Conservation (phyloP, 1,139 yeast species). For the Kluyveromyces sp. region DNA sequence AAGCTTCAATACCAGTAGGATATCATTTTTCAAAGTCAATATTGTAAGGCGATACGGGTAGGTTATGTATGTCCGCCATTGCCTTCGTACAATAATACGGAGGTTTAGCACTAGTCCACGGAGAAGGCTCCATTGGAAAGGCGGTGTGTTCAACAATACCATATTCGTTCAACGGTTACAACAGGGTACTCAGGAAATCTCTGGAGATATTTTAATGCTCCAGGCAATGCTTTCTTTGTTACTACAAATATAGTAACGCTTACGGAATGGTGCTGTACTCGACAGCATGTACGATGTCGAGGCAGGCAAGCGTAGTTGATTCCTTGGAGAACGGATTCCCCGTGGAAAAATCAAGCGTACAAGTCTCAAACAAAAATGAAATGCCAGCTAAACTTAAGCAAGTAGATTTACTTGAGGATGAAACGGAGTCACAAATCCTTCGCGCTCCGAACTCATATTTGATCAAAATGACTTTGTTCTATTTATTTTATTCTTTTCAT, state of each 20-base stretch:
- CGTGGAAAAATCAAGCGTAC: background rate
- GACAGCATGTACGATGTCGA: constrained; percentile 16
- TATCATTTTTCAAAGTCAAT: no score
- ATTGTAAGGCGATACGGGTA: no score
- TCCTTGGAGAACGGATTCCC: constrained; percentile 2
- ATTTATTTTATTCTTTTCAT: constrained; percentile 24
- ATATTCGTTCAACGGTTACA: background rate
- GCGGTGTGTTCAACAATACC: background rate
- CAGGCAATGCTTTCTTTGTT: constrained; percentile 28
- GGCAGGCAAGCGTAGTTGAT: constrained; percentile 8
- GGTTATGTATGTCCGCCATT: background rate
- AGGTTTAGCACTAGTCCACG: background rate
- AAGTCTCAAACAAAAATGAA: background rate
- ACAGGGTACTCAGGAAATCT: constrained; percentile 8
- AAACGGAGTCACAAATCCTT: constrained; percentile 1
- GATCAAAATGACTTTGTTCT: constrained; percentile 24
- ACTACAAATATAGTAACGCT: constrained; percentile 27
- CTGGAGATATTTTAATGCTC: constrained; percentile 30
- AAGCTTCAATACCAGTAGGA: no score
- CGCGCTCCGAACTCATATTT: constrained; percentile 14
- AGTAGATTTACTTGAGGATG: background rate
- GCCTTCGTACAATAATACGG: background rate
- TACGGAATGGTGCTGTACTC: constrained; percentile 24
- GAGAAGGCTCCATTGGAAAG: background rate
- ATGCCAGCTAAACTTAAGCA: no score